Conservation (phyloP, 2,329 filamentous ascomycete genomes). For the Penicillium rolfsii region DNA sequence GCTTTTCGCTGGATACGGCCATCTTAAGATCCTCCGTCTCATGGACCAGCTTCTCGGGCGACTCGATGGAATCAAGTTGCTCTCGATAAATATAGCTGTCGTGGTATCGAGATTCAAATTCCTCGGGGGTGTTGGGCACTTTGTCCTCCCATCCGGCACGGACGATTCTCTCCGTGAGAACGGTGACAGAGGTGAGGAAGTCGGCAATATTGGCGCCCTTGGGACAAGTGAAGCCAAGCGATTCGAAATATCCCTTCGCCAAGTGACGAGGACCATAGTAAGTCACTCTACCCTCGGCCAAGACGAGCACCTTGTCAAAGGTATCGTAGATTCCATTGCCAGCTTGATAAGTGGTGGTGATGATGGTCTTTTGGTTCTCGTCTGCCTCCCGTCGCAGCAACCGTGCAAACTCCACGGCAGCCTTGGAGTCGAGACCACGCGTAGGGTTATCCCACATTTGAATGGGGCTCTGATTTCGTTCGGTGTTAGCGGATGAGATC, state of each 20-base stretch:
- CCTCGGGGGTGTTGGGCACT: slow-evolving; percentile 40
- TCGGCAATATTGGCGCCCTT: slow-evolving; percentile 67
- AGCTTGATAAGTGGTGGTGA: slow-evolving; percentile 69
- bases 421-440: slow-evolving; percentile 66
- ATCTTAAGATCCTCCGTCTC: slow-evolving; percentile 36
- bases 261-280: slow-evolving; percentile 64
- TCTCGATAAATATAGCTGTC: slow-evolving; percentile 52
- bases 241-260: slow-evolving; percentile 65
- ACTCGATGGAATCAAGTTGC: slow-evolving; percentile 55
- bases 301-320: slow-evolving; percentile 70
- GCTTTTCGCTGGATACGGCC: slow-evolving; percentile 37
- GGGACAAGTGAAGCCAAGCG: slow-evolving; percentile 64
- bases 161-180: slow-evolving; percentile 54
- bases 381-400: slow-evolving; percentile 64
- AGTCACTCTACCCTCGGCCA: slow-evolving; percentile 66
- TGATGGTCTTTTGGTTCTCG: slow-evolving; percentile 59
- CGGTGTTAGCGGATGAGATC: neutral
- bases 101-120: slow-evolving; percentile 56
- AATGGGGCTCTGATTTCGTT: slow-evolving; percentile 48
- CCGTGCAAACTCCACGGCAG: slow-evolving; percentile 62
- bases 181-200: slow-evolving; percentile 67
- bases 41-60: slow-evolving; percentile 34
- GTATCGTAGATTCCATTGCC: slow-evolving; percentile 69
- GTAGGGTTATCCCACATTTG: slow-evolving; percentile 70
- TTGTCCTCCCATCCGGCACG: slow-evolving; percentile 35